Evolutionary conservation across 257 asterid genomes (phyloP).

Genomic region (Nicotiana obtusifolia): DNA sequence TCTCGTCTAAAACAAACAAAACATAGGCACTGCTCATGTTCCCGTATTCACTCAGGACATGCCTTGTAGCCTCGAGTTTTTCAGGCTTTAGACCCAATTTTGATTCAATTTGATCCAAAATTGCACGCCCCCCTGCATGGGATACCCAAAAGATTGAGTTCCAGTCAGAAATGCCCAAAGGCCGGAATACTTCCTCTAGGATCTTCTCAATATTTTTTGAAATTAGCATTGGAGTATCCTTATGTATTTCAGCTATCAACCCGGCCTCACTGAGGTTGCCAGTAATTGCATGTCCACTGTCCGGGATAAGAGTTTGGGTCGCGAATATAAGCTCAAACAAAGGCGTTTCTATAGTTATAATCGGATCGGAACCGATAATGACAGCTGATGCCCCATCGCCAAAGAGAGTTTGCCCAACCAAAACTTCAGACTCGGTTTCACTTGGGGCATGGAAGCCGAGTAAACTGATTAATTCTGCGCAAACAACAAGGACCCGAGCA

Average conservation of each 20-base stretch:
- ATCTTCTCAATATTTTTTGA: conserved; percentile 10
- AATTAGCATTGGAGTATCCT: conserved; percentile 4
- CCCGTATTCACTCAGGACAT: conserved; percentile 9
- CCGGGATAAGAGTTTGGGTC: conserved; percentile 10
- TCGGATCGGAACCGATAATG: conserved; percentile 17
- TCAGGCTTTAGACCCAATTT: conserved; percentile 9
- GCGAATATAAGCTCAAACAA: conserved; percentile 12
- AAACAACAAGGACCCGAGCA: not conserved
- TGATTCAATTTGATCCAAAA: conserved; percentile 13
- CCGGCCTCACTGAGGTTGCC: conserved; percentile 8
- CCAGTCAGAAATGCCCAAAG: conserved; percentile 12
- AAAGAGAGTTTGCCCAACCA: conserved; percentile 9
- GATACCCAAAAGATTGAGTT: conserved; percentile 12
- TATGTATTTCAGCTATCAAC: not conserved
- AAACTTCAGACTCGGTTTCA: not conserved
- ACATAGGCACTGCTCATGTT: conserved; percentile 7
- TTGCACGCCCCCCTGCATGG: conserved; percentile 17
- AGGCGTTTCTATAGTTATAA: not conserved
- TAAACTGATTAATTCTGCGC: conserved; percentile 3
- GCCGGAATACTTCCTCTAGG: not conserved
- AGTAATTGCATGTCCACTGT: not conserved
- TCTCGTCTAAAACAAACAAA: conserved; percentile 13
- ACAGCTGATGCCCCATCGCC: not conserved
- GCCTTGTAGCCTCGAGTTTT: not conserved
- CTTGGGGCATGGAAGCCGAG: conserved; percentile 12